Conservation (phyloP, 208 protist genomes). For the Tritrichomonas foetus region DNA sequence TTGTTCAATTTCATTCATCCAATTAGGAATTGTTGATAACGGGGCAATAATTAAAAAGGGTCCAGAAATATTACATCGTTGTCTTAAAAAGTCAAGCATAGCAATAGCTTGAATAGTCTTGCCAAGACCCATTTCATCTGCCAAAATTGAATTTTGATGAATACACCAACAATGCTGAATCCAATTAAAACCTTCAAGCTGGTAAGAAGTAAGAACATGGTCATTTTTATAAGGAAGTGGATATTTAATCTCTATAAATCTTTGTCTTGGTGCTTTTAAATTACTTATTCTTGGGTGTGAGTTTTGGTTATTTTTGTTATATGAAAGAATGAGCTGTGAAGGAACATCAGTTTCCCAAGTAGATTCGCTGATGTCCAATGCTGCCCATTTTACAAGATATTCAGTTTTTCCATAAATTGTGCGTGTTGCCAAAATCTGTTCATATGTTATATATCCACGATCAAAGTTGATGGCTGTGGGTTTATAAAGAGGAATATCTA, state of each 20-base stretch:
- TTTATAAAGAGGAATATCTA: too few species aligned
- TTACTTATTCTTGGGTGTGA: too few species aligned
- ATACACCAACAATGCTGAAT: slow-evolving; percentile 62
- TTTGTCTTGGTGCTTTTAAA: too few species aligned
- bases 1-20: slow-evolving; percentile 56
- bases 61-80: background rate
- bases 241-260: too few species aligned
- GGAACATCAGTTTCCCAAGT: slow-evolving; percentile 59
- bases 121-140: slow-evolving; percentile 77
- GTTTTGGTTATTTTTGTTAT: background rate
- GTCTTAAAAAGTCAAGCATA: slow-evolving; percentile 29
- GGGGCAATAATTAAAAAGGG: slow-evolving; percentile 70
- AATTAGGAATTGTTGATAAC: slow-evolving; percentile 62
- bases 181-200: slow-evolving; percentile 74
- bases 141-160: slow-evolving; percentile 67
- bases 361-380: slow-evolving; percentile 56
- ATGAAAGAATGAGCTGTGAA: background rate
- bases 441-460: too few species aligned
- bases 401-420: too few species aligned
- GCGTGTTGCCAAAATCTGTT: too few species aligned
- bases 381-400: slow-evolving; percentile 62
- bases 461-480: too few species aligned
- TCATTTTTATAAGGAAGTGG: too few species aligned
- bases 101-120: slow-evolving; percentile 58
- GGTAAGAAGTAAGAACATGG: too few species aligned